Evolutionary conservation across 2,329 filamentous ascomycete species (phyloP), one percentile per base, ranked within the genome.

Genomic region (Fusarium falciforme): DNA sequence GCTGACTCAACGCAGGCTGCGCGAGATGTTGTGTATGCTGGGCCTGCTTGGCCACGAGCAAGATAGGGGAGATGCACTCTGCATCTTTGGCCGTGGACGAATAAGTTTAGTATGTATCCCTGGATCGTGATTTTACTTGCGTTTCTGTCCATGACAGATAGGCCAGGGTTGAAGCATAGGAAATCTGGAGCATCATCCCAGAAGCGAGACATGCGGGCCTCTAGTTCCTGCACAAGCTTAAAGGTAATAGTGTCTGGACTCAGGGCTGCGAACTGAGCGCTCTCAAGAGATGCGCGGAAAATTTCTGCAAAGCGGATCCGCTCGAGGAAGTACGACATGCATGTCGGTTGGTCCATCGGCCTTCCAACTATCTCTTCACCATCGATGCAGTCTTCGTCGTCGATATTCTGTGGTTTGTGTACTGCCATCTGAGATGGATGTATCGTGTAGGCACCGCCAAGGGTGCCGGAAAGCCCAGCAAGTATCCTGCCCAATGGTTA

Each of bases 401-500:
- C 78, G 6, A 82, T 72, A 58, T 84, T 82, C 1, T 78, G 77
- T 1, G 83, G 82, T 44, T 79, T 79, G 2, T 79, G 76, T 2
- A 84, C 82, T 16, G 75, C 75, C 77, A 84, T 83, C 20, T 84
- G 82, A 8, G 71, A 76, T 12, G 81, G 80, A 25, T 83, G 78
- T 6, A 84, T 72, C 1, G 75, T 77, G 38, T 82, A 83, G 4
- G 78, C 78, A 1, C 78, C 72, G 36, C 81, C 80, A 3, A 79
- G 73, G 1, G 79, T 78, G 25, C 77, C 79, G 5, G 75, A 80
- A 76, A 82, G 80, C 9, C 80, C 75, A n/a, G 79, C 78, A 1
- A 83, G 65, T 66, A 84, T 78, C 82, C 80, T 83, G 25, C 22
- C 10, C 22, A 27, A 3, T 20, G 5, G 25, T 73, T 67, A 70